Conservation (phyloP, 805 yeast species). For the Schwanniomyces sp. region DNA sequence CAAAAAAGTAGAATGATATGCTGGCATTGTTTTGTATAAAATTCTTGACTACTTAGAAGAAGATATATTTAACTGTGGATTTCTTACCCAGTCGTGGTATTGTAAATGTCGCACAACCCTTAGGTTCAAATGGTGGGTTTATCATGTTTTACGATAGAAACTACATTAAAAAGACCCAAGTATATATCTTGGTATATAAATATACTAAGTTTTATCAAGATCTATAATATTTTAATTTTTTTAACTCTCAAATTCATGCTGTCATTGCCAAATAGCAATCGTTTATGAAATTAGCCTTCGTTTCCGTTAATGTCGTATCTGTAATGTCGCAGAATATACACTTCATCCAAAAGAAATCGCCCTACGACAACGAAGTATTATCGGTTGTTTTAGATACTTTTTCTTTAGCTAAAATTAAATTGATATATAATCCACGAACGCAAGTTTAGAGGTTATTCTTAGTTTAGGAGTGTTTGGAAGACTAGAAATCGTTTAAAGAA, state of each 20-base stretch:
- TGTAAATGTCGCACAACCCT: background rate
- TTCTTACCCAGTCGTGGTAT: background rate
- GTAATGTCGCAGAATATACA: background rate
- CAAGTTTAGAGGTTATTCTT: background rate
- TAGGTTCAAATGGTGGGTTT: background rate
- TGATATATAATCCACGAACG: background rate
- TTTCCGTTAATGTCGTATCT: background rate
- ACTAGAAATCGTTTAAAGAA: background rate
- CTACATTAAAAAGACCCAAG: too few species aligned
- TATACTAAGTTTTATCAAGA: too few species aligned
- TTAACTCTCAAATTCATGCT: too few species aligned
- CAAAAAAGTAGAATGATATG: constrained; percentile 78
- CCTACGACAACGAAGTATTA: background rate
- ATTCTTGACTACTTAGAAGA: background rate
- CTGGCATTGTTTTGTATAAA: constrained; percentile 41
- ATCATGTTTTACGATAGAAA: background rate
- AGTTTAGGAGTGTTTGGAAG: background rate
- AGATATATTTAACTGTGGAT: background rate
- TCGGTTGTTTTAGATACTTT: background rate
- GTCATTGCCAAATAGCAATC: too few species aligned
- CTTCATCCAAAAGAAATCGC: background rate
- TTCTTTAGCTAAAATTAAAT: background rate
- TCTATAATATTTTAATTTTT: too few species aligned
- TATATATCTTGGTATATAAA: background rate
- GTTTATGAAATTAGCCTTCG: too few species aligned